Conservation (phyloP, 2,329 filamentous ascomycete genomes). For the Elsinoe ampelina region DNA sequence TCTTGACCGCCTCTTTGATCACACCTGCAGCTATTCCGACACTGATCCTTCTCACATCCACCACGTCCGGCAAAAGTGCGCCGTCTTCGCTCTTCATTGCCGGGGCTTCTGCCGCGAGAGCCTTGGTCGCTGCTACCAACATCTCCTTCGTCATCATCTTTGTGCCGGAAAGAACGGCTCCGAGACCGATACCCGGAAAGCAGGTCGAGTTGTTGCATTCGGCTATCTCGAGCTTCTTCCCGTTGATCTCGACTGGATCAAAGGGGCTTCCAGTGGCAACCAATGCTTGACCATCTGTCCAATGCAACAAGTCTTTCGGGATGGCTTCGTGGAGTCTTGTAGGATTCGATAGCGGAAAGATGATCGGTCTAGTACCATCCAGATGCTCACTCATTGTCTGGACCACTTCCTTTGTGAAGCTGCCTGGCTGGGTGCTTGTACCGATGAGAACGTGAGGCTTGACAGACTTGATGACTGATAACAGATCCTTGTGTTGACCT, state of each 20-base stretch:
- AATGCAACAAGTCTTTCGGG: conserved; percentile 64
- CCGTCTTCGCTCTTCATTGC: conserved; percentile 55
- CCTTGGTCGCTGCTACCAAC: conserved; percentile 70
- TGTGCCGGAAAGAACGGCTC: conserved; percentile 61
- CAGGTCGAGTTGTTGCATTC: conserved; percentile 86
- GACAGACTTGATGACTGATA: conserved; percentile 58
- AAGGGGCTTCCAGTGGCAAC: conserved; percentile 82
- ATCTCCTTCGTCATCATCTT: conserved; percentile 63
- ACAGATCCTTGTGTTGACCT: conserved; percentile 49
- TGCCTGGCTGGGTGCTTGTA: conserved; percentile 66
- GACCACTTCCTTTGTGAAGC: conserved; percentile 68
- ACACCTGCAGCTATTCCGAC: conserved; percentile 68
- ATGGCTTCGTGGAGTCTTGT: conserved; percentile 75
- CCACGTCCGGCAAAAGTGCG: conserved; percentile 67
- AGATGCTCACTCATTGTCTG: conserved; percentile 66
- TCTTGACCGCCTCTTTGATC: conserved; percentile 60
- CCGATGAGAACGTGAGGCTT: conserved; percentile 76
- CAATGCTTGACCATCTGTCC: conserved; percentile 69
- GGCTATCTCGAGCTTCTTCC: conserved; percentile 50
- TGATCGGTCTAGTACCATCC: conserved; percentile 57
- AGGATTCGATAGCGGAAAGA: conserved; percentile 80
- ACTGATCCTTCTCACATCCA: conserved; percentile 63
- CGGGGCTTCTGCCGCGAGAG: conserved; percentile 61
- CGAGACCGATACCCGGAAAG: conserved; percentile 79
- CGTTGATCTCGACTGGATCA: conserved; percentile 55